Evolutionary conservation across 2,329 filamentous ascomycete species (phyloP), one percentile per base, ranked within the genome.

Genomic region (Ceratocystis alfenasii): DNA sequence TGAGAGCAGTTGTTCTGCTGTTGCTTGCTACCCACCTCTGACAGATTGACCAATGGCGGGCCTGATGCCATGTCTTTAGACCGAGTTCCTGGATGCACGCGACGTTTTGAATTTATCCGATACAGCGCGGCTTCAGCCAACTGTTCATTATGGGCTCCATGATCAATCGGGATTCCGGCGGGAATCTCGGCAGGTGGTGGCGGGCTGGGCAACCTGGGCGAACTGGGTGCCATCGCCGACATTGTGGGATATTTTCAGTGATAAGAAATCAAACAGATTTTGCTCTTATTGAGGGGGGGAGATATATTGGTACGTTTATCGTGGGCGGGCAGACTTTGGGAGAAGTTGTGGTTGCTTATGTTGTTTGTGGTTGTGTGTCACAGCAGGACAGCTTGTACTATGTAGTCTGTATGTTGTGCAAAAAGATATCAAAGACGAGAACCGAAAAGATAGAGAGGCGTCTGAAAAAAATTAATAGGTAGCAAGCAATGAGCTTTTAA

Each of bases 101-200:
- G 85, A 70, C 94, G 82, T 72, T 84, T 87, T 25, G 91, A 85
- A 71, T 88, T 89, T 71, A 86, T 84, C 70, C 94, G 88, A 70
- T 87, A 80, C 69, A 80, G 83, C 74, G 80, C 83, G 70, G 75
- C 81, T 79, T 77, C 83, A 76, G 71, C 83, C 8, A 63, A 30
- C 20, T 62, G 62, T 73, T 73, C 86, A 75, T 78, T 78, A 30
- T 76, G 72, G 53, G 85, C 81, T 69, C 86, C 79, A 20, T 81
- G 82, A 1, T 90, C 90, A 62, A 90, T 94, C 72, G 86, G 86
- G 66, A 88, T 87, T 6, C 85, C 88, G 69, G 95, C 87, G 77
- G 97, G 93, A 70, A 96, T 94, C 77, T 99, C 94, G 68, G 93
- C 90, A 67, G 95, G 87, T 44, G 94, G 94, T 67, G 94, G 94